A percentile compares a stretch with the other conserved stretches of the same genome.
Conservation (phyloP, 2,329 filamentous ascomycete genomes). For the Venturia aucupariae region DNA sequence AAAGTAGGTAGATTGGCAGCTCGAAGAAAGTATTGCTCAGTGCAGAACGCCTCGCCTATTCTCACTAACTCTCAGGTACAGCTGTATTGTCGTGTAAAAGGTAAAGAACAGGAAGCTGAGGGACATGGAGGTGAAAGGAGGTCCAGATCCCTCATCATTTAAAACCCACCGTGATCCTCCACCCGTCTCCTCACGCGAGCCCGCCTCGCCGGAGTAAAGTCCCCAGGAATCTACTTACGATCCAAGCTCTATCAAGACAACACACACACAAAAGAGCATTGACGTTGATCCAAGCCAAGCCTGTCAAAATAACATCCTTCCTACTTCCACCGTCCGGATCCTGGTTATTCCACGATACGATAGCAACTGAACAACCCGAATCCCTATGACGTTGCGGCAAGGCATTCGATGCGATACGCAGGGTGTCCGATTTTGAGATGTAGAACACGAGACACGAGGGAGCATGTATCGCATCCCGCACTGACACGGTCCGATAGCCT, state of each 20-base stretch:
- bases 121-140: background rate
- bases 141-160: background rate
- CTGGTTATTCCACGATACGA: background rate
- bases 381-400: background rate
- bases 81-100: too few species aligned
- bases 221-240: background rate
- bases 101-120: background rate
- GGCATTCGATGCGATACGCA: background rate
- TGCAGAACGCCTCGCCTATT: background rate
- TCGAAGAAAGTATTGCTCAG: background rate
- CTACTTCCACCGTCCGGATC: background rate
- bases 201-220: background rate
- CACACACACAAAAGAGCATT: background rate
- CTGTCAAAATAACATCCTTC: background rate
- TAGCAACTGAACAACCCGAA: background rate
- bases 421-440: background rate
- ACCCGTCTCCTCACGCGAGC: background rate
- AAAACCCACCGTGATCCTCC: background rate
- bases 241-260: background rate
- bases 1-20: background rate
- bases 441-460: background rate
- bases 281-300: background rate
- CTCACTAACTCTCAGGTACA: too few species aligned
- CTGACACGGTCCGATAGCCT: background rate
- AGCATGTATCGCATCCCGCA: background rate